Percentiles rank a stretch among this genome's conserved stretches.
phyloP scores from a whole-genome alignment of 164 flowering plant species.

The Akebia trifoliata region DNA sequence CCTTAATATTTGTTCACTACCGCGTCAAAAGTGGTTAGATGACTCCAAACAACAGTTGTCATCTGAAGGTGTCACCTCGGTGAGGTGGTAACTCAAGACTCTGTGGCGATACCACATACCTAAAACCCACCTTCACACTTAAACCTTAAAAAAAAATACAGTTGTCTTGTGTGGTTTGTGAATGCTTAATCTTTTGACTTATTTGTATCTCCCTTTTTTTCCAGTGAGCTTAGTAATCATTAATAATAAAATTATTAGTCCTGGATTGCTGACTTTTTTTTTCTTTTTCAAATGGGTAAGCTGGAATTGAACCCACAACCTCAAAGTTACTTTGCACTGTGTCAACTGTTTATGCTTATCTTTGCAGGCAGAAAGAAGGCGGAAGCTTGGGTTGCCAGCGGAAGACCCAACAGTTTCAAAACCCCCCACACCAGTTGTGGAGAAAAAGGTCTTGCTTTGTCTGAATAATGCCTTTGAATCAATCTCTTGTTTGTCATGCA shows the following conservation, averaged over 20 bases:
- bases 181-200: neutral
- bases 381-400: constrained; percentile 89
- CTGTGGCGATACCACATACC: too few relatives aligned
- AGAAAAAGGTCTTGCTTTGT: constrained; percentile 58
- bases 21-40: neutral
- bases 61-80: too few relatives aligned
- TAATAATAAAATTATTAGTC: neutral
- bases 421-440: constrained; percentile 63
- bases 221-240: neutral
- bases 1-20: neutral
- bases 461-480: neutral
- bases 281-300: too few relatives aligned
- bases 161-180: neutral
- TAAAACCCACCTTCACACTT: too few relatives aligned
- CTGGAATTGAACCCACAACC: too few relatives aligned
- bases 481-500: neutral
- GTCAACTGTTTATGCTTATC: constrained; percentile 5
- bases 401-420: constrained; percentile 71
- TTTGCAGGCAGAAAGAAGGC: constrained; percentile 89
- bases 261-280: too few relatives aligned
- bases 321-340: too few relatives aligned
- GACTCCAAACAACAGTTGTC: neutral
- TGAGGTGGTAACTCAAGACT: too few relatives aligned
- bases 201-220: neutral
- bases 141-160: too few relatives aligned